Base-by-base conservation (phyloP, 192 early-diverging fungal genomes). In the Haplosporangium gracile region DNA sequence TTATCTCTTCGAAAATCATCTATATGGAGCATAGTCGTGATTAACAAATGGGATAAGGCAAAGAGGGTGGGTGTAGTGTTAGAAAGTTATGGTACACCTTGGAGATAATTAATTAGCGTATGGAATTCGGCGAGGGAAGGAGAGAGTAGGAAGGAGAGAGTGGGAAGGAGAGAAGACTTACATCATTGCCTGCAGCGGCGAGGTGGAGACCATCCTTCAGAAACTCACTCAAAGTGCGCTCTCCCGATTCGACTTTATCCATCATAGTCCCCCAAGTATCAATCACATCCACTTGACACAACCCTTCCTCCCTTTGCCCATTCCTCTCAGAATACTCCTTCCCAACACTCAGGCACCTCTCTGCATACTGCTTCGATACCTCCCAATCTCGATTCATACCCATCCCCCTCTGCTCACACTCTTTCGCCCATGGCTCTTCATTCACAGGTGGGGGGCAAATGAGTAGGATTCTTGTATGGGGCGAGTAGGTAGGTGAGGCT, bases 391-490 rank as follows among this genome's bases (percentile, higher is more conserved):
- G 85, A 26, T 88, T 83, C 86, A 89, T 70, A 2, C 51, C 16
- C 18, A 76, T 51, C 2, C 90, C 91, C 2, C 81, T 69, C 5
- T 75, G 43, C 4, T 81, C 60, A 22, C 89, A 85, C 26, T 71
- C 78, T 5, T 82, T 70, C 5, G 74, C 72, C 90, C 92, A 91
- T 34, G 80, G 85, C 1, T 60, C 70, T 65, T 95, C 94, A 78
- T 95, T 91, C 1, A 96, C 34, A 0, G 92, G 91, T 2, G 95
- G 95, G 24, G 95, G 95, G 0, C 95, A 93, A 51, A 97, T 90
- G 13, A 97, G 40, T 20, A 96, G 86, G 15, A 97, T 88, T 43
- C 89, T 88, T 0, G 93, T 92, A 6, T 91, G 85, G 4, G 96
- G 94, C 26, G 90, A 90, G 55, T 93, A 92, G 42, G 89, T 85